Evolutionary conservation across 2,329 filamentous ascomycete species (phyloP), one percentile per base, ranked within the genome.

Genomic region (Colletotrichum aenigma): DNA sequence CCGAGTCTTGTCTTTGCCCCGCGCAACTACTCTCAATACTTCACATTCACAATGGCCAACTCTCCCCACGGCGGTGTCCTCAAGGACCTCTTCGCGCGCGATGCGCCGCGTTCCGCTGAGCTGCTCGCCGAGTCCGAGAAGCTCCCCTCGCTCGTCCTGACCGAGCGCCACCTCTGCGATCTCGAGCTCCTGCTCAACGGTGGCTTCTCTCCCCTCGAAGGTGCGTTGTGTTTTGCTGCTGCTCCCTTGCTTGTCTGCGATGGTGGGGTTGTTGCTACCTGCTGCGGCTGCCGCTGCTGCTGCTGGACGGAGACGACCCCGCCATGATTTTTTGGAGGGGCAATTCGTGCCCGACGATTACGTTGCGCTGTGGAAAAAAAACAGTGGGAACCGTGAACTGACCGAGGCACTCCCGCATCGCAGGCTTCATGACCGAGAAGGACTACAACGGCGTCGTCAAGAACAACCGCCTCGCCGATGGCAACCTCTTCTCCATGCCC

Each of bases 161-260:
- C 92, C 67, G 97, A 99, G 91, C 93, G 97, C 82, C 97, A 99
- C 88, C 93, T 99, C 66, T 99, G 97, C 88, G 97, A 99, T 90
- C 91, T 99, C 80, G 97, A 99, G 88, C 88, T 99, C 87, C 96
- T 99, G 83, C 93, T 99, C 86, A 98, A 96, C 86, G 97, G 97
- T 84, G 97, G 97, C 79, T 99, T 99, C 89, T 98, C 96, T 79
- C 97, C 97, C 75, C 92, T 99, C 55, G 96, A 99, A 92, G 97
- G 96, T 97, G 82, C 78, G 92, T 90, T 56, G 34, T 65, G 16
- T 68, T 65, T 21, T 38, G 43, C 24, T 52, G 34, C 26, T 58
- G 58, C 69, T 43, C n/a, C 12, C 62, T 21, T 67, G 67, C 48
- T 60, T 58, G 28, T 15, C 28, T 60, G 58, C 18, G 48, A 69